phyloP scores from a whole-genome alignment of 169 alveolate genomes.

The Plasmodium fragile region DNA sequence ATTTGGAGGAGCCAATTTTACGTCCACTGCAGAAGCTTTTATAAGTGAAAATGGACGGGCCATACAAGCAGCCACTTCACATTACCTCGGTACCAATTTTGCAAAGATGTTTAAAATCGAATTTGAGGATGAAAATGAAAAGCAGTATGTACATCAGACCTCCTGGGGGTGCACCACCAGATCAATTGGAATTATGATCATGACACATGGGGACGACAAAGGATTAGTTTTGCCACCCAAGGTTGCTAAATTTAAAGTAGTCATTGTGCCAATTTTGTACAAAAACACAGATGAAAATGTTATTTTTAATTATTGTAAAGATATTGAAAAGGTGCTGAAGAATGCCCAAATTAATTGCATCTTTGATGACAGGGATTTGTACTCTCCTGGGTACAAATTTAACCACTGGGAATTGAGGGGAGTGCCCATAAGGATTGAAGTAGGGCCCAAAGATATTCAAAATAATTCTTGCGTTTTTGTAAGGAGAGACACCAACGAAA shows the following conservation, averaged over 20 bases:
- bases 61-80: constrained; percentile 99
- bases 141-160: constrained; percentile 95
- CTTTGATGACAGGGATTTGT: constrained; percentile 94
- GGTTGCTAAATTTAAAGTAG: constrained; percentile 96
- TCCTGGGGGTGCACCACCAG: constrained; percentile 99
- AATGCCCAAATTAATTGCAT: constrained; percentile 82
- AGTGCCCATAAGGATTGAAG: constrained; percentile 98
- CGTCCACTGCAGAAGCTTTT: constrained; percentile 97
- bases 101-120: constrained; percentile 98
- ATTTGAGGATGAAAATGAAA: constrained; percentile 92
- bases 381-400: constrained; percentile 99
- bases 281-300: constrained; percentile 81
- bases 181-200: constrained; percentile 95
- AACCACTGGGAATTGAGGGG: constrained; percentile 99
- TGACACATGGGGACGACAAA: constrained; percentile 98
- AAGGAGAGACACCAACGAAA: constrained; percentile 91
- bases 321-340: constrained; percentile 80
- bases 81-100: constrained; percentile 98
- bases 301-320: constrained; percentile 63
- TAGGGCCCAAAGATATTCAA: constrained; percentile 97
- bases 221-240: constrained; percentile 99
- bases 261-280: constrained; percentile 95
- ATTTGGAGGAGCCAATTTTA: constrained; percentile 99
- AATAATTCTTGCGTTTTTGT: constrained; percentile 92
- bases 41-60: constrained; percentile 99